Percentiles rank a stretch among this genome's conserved stretches.
Conservation (phyloP, 805 yeast species). For the Diddensiella transvaalensis region DNA sequence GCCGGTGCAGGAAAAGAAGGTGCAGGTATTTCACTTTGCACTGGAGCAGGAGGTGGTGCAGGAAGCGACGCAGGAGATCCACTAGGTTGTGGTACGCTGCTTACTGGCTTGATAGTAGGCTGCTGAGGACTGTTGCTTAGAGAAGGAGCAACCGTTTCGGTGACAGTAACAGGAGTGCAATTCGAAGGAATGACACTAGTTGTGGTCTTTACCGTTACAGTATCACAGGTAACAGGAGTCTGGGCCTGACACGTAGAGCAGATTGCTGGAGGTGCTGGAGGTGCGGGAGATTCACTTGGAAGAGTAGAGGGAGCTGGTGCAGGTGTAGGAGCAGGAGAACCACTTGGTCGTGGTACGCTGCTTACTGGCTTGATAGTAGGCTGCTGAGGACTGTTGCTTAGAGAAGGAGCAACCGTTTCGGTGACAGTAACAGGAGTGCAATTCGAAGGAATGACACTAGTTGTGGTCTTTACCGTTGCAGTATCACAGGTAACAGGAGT, state of each 20-base stretch:
- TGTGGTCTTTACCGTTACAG: not conserved
- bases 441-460: not conserved
- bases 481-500: slow-evolving; percentile 1
- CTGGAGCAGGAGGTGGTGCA: not conserved
- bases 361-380: not conserved
- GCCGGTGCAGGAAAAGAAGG: not conserved
- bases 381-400: not conserved
- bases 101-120: not conserved
- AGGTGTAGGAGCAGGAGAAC: too few relatives aligned
- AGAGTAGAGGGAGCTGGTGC: too few relatives aligned
- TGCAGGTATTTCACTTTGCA: not conserved
- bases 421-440: not conserved
- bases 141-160: slow-evolving; percentile 3
- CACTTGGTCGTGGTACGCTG: too few relatives aligned
- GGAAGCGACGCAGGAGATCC: not conserved
- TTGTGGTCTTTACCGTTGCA: not conserved
- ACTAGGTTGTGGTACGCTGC: not conserved
- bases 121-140: not conserved
- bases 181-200: not conserved
- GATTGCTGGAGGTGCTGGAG: not conserved
- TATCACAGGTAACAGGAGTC: slow-evolving; percentile 1
- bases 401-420: slow-evolving; percentile 3
- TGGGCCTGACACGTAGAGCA: not conserved
- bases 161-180: not conserved
- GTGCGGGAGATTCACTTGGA: too few relatives aligned